phyloP scores from a whole-genome alignment of 2,329 filamentous ascomycete species.

The Talaromyces sp. region DNA sequence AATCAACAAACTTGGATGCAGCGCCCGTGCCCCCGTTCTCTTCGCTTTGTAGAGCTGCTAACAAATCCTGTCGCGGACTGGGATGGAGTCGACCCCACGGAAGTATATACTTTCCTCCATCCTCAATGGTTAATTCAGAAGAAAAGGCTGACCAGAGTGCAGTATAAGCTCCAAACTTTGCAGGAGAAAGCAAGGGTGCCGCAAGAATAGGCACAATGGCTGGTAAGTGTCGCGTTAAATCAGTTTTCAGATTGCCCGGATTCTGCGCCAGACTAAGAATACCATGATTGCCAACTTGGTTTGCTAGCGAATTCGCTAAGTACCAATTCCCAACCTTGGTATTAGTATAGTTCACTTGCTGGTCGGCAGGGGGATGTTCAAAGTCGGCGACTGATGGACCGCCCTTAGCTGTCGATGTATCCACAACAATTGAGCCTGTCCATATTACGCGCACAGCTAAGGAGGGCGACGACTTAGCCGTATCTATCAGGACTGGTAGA shows the following conservation, averaged over 20 bases:
- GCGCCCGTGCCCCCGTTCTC: slow-evolving; percentile 16
- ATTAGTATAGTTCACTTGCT: slow-evolving; percentile 14
- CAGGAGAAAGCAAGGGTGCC: slow-evolving; percentile 12
- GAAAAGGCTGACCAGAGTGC: slow-evolving; percentile 18
- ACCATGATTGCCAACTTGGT: slow-evolving; percentile 7
- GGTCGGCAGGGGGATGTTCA: slow-evolving; percentile 9
- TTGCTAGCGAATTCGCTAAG: slow-evolving; percentile 15
- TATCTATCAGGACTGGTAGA: slow-evolving; percentile 23
- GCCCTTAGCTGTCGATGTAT: slow-evolving; percentile 13
- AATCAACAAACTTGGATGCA: slow-evolving; percentile 15
- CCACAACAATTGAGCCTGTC: slow-evolving; percentile 16
- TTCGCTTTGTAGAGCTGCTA: slow-evolving; percentile 12
- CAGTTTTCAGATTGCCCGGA: slow-evolving; percentile 18
- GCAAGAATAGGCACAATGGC: slow-evolving; percentile 4
- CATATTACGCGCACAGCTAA: slow-evolving; percentile 29
- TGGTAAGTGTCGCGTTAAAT: slow-evolving; percentile 9
- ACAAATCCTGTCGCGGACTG: slow-evolving; percentile 15
- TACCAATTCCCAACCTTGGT: slow-evolving; percentile 19
- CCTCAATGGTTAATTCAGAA: slow-evolving; percentile 10
- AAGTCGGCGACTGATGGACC: slow-evolving; percentile 15
- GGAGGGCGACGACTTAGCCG: slow-evolving; percentile 15
- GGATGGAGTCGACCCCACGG: slow-evolving; percentile 19
- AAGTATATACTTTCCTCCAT: slow-evolving; percentile 16
- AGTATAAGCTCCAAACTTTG: slow-evolving; percentile 18
- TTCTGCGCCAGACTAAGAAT: slow-evolving; percentile 18